Percentiles rank a stretch among this genome's conserved stretches.
These are phyloP conservation scores for Colletotrichum sp. DNA, from an alignment of 2,329 filamentous ascomycete genomes.

Conservation along the genomic window DNA sequence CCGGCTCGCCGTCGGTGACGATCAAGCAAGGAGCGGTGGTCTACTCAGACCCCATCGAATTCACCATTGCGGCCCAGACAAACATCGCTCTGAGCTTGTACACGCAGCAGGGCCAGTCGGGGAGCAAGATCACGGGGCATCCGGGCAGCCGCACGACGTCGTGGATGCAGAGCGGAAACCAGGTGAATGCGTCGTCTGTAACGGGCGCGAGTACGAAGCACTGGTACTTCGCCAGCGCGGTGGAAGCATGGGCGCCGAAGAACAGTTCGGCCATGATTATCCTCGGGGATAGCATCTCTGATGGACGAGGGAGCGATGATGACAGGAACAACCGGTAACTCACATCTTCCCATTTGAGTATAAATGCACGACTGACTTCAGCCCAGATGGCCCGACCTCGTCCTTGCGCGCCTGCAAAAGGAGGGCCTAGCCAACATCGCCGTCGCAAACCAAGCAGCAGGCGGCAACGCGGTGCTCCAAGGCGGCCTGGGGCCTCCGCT, in stretches of 20 bases:
- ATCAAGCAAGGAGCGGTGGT: constrained; percentile 61
- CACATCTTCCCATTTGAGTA: neutral
- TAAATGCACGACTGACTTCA: neutral
- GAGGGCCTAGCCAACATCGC: constrained; percentile 53
- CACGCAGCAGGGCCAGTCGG: constrained; percentile 58
- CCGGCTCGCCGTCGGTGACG: constrained; percentile 53
- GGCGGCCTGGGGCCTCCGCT: constrained; percentile 69
- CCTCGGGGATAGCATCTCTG: constrained; percentile 71
- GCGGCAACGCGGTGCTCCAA: constrained; percentile 68
- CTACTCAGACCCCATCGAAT: constrained; percentile 66
- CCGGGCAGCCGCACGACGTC: constrained; percentile 69
- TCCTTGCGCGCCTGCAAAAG: constrained; percentile 56
- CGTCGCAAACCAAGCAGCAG: constrained; percentile 69
- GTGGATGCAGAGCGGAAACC: constrained; percentile 64
- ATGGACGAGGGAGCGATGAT: constrained; percentile 67
- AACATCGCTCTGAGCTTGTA: constrained; percentile 66
- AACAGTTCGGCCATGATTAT: constrained; percentile 53
- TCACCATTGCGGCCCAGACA: constrained; percentile 52
- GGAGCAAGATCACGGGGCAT: constrained; percentile 65
- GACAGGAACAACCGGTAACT: constrained; percentile 61
- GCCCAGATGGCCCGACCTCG: constrained; percentile 59
- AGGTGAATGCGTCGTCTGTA: constrained; percentile 53
- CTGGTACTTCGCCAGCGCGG: constrained; percentile 64
- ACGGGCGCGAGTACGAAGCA: constrained; percentile 41
- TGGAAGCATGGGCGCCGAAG: constrained; percentile 60